These are phyloP conservation scores for Citrus cavaleriei DNA, from an alignment of 345 rosid genomes.

Conservation along the genomic window DNA sequence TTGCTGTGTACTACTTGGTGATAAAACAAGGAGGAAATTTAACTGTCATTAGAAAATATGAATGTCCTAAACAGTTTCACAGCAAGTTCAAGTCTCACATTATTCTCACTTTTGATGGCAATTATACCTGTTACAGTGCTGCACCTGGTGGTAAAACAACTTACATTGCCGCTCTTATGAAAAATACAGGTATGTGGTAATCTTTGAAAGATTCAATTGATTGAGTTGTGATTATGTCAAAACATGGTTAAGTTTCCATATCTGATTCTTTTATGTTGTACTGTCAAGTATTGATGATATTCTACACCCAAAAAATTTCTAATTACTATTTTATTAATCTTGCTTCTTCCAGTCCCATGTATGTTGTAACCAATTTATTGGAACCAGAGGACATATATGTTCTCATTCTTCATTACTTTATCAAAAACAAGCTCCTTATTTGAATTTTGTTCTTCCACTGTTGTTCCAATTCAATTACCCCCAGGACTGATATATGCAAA, in stretches of 20 bases:
- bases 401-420: background rate
- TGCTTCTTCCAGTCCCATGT: background rate
- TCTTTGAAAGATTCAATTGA: constrained; percentile 6
- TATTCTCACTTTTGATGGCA: constrained; percentile 5
- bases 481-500: constrained; percentile 88
- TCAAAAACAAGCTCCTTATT: background rate
- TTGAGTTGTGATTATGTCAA: background rate
- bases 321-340: background rate
- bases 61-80: background rate
- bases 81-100: background rate
- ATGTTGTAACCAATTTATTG: background rate
- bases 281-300: background rate
- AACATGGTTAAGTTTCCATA: background rate
- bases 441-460: background rate
- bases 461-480: constrained; percentile 17
- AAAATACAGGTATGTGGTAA: constrained; percentile 62
- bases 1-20: background rate
- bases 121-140: constrained; percentile 54
- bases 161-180: constrained; percentile 76
- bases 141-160: constrained; percentile 97
- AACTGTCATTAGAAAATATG: background rate
- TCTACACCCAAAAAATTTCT: background rate
- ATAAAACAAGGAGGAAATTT: background rate
- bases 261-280: background rate
- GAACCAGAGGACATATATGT: background rate